Evolutionary conservation across 1,284 basidiomycete genomes (phyloP).

Genomic region (Pterulicium gracile): DNA sequence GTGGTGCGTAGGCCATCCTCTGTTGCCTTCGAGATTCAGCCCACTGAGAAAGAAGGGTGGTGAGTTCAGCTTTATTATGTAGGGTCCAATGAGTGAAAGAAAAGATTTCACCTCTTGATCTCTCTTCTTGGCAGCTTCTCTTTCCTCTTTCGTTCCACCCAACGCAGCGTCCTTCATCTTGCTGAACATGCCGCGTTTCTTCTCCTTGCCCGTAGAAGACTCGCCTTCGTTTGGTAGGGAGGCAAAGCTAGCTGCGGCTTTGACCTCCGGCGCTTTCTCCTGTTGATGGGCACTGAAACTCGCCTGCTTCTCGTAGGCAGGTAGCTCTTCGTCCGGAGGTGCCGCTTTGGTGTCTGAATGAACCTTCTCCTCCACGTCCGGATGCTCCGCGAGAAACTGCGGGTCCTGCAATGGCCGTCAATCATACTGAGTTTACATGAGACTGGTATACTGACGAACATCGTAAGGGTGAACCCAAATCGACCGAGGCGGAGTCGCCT

Average conservation of each 20-base stretch:
- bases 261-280: not conserved
- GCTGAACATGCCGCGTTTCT: not conserved
- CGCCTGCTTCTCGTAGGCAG: slow-evolving; percentile 17
- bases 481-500: slow-evolving; percentile 47
- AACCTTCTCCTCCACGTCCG: slow-evolving; percentile 32
- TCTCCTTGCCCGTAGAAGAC: not conserved
- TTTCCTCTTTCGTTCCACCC: slow-evolving; percentile 47
- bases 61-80: not conserved
- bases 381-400: slow-evolving; percentile 45
- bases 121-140: slow-evolving; percentile 33
- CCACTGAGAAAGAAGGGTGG: slow-evolving; percentile 3
- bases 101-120: slow-evolving; percentile 25
- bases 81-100: not conserved
- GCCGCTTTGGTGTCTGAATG: slow-evolving; percentile 10
- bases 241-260: not conserved
- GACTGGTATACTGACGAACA: not conserved
- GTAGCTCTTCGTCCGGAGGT: slow-evolving; percentile 16
- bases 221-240: not conserved
- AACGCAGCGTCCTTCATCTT: slow-evolving; percentile 2
- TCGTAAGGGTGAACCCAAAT: slow-evolving; percentile 63
- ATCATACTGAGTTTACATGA: not conserved
- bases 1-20: slow-evolving; percentile 8
- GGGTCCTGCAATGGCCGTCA: slow-evolving; percentile 31
- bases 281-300: slow-evolving; percentile 2
- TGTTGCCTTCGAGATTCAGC: slow-evolving; percentile 15